phyloP scores from a whole-genome alignment of 2,329 filamentous ascomycete genomes.

The Fusarium liriodendri region DNA sequence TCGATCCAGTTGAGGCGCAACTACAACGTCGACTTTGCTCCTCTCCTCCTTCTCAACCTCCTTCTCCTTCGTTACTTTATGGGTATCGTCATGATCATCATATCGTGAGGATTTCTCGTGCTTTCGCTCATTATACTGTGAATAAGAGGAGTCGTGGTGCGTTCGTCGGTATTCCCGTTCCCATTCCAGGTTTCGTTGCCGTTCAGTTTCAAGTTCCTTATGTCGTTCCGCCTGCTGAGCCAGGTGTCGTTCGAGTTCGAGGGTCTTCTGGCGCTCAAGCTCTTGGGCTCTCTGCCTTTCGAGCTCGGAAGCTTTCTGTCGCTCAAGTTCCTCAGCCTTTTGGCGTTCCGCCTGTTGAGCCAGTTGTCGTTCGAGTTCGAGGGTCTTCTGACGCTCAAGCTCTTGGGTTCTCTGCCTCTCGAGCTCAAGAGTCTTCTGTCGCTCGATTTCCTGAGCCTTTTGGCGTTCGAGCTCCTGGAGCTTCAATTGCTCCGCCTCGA shows the following conservation, averaged over 20 bases:
- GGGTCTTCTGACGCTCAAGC: not conserved
- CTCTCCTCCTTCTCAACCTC: slow-evolving; percentile 33
- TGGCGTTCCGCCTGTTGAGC: slow-evolving; percentile 24
- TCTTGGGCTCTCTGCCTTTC: slow-evolving; percentile 9
- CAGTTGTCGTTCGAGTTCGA: slow-evolving; percentile 15
- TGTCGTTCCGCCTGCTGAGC: slow-evolving; percentile 32
- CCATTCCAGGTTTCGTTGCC: slow-evolving; percentile 23
- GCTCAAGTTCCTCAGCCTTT: slow-evolving; percentile 23
- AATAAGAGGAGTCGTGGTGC: slow-evolving; percentile 44
- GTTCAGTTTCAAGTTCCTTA: slow-evolving; percentile 21
- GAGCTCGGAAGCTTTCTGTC: slow-evolving; percentile 1
- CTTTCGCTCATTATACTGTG: slow-evolving; percentile 45
- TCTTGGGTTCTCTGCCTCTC: slow-evolving; percentile 10
- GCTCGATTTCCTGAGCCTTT: slow-evolving; percentile 23
- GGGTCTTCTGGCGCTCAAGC: not conserved
- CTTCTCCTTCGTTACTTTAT: slow-evolving; percentile 40
- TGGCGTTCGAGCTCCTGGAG: slow-evolving; percentile 37
- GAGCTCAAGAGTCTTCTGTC: slow-evolving; percentile 1
- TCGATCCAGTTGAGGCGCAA: slow-evolving; percentile 39
- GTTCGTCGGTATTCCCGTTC: slow-evolving; percentile 46
- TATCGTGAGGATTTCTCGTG: slow-evolving; percentile 46
- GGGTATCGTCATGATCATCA: slow-evolving; percentile 47
- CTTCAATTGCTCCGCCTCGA: slow-evolving; percentile 31
- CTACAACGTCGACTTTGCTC: slow-evolving; percentile 41
- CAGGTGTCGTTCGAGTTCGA: slow-evolving; percentile 16